Evolutionary conservation across 805 yeast genomes (phyloP).

Genomic region (Kockiozyma suomiensis): DNA sequence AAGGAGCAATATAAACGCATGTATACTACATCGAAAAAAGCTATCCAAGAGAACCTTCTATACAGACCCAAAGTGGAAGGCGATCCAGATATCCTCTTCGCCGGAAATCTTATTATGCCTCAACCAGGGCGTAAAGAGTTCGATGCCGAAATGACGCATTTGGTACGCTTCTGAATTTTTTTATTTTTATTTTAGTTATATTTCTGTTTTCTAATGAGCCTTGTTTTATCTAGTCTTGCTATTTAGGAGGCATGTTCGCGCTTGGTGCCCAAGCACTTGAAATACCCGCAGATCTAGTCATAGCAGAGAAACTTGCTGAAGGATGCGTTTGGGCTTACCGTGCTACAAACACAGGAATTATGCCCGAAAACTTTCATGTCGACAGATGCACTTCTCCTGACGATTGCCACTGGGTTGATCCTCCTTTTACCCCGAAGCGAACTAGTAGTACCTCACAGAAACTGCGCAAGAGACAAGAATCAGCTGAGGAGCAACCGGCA

Average conservation of each 20-base stretch:
- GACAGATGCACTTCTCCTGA: conserved; percentile 35
- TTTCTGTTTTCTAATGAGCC: neutral
- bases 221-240: conserved; percentile 47
- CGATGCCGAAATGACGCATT: conserved; percentile 50
- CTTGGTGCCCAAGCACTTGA: conserved; percentile 50
- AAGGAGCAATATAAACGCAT: conserved; percentile 44
- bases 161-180: conserved; percentile 39
- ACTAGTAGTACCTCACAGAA: neutral
- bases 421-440: neutral
- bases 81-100: conserved; percentile 44
- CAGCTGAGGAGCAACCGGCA: neutral
- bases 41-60: conserved; percentile 48
- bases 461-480: conserved; percentile 10
- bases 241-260: conserved; percentile 57
- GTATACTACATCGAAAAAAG: conserved; percentile 43
- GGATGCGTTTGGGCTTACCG: conserved; percentile 54
- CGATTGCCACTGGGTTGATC: conserved; percentile 23
- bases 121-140: conserved; percentile 35
- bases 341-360: conserved; percentile 45
- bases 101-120: conserved; percentile 37
- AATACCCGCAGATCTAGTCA: conserved; percentile 44
- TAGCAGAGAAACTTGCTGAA: conserved; percentile 50
- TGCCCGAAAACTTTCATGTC: conserved; percentile 50
- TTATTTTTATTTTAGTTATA: neutral
- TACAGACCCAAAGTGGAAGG: conserved; percentile 52